Evolutionary conservation across 176 grass and related monocot genomes (phyloP), one percentile per base, ranked within the genome.

Genomic region (Phoenix dactylifera): DNA sequence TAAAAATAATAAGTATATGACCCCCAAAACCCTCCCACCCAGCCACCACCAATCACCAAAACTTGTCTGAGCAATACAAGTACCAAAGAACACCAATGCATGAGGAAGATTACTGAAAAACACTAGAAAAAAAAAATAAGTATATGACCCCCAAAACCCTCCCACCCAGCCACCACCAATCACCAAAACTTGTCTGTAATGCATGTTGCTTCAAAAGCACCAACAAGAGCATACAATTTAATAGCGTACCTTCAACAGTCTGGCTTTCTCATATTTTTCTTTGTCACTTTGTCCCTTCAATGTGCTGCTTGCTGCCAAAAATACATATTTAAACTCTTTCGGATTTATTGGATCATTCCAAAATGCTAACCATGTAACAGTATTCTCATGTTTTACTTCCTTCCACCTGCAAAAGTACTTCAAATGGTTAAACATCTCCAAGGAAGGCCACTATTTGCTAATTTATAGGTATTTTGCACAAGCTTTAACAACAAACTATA

Each of bases 311-410:
- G 94, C 85, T 73, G 88, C 94, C 76, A 98, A 69, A 71, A 98
- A 98, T 52, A 98, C 94, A 79, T 98, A 98, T 66, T 98, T 98
- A 62, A 85, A 93, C 66, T 93, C 94, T 74, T 80, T 98, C 65
- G 83, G 82, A 81, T 74, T 98, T 73, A 98, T 93, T 22, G 94
- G 94, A 77, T 98, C 94, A 5, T 79, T 92, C 94, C 94, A 93
- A 70, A 85, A 98, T 26, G 94, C 88, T 66, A 99, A 64, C 94
- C 94, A 99, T 66, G 94, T 99, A 62, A 93, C 94, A 22, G 94
- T 89, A 58, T 99, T 99, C 60, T 99, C 94, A 72, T 89, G 88
- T 73, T 81, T 92, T 22, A 93, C 76, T 80, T 99, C 88, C 65
- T 85, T 84, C 94, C 94, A 99, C 57, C 88, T 99, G 82, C 50